Conservation (phyloP, 2,329 filamentous ascomycete species). For the Ophiostoma piceae region DNA sequence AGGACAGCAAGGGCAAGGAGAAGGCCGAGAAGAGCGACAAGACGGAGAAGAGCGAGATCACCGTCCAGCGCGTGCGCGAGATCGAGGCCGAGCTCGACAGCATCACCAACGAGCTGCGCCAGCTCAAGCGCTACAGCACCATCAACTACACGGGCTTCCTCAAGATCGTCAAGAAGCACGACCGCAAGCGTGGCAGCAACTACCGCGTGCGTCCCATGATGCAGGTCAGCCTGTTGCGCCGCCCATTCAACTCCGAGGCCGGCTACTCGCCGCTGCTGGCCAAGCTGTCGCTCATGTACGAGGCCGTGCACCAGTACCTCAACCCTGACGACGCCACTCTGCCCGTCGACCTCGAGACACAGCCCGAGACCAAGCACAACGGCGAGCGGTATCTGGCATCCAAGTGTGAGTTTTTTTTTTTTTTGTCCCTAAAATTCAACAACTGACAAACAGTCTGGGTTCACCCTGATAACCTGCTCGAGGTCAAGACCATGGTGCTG, state of each 20-base stretch:
- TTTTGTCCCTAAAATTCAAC: background rate
- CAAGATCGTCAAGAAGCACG: conserved; percentile 98
- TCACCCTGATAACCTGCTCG: conserved; percentile 87
- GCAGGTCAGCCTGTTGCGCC: conserved; percentile 78
- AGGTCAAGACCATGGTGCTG: conserved; percentile 93
- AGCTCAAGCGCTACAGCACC: conserved; percentile 89
- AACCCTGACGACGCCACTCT: conserved; percentile 45
- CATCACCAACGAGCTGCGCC: conserved; percentile 85
- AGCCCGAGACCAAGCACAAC: conserved; percentile 51
- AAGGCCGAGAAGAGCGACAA: conserved; percentile 31
- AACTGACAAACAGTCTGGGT: conserved; percentile 62
- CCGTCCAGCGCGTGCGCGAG: conserved; percentile 56
- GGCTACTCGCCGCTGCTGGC: conserved; percentile 87
- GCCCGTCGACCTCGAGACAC: conserved; percentile 46
- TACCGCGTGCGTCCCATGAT: conserved; percentile 90
- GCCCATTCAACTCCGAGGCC: conserved; percentile 87
- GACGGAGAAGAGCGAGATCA: conserved; percentile 44
- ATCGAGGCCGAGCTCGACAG: conserved; percentile 74
- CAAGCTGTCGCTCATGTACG: conserved; percentile 91
- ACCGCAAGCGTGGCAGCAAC: conserved; percentile 78
- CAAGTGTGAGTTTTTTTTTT: conserved; percentile 59
- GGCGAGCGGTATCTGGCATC: conserved; percentile 75
- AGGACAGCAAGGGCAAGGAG: conserved; percentile 23
- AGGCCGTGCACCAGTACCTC: conserved; percentile 79
- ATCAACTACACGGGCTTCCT: conserved; percentile 97